Evolutionary conservation across 2,329 filamentous ascomycete genomes (phyloP), one percentile per base, ranked within the genome.

Genomic region (Aulographum hederae): DNA sequence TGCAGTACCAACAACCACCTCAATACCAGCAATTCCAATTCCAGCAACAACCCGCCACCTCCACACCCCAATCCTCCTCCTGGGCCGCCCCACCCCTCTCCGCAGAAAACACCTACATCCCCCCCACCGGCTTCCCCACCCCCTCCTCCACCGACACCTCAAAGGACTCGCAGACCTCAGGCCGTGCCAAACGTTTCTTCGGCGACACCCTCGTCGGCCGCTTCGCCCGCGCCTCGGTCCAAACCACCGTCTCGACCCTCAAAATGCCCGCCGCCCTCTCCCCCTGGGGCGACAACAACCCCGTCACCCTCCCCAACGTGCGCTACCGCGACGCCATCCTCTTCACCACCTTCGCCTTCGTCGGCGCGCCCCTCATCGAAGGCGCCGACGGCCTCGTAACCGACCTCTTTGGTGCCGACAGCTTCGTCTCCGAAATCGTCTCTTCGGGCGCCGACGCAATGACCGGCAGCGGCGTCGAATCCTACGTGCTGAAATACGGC

Each of bases 221-320:
- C 10, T 42, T 53, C 25, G 50, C 46, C 6, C 45, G 51, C 25
- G 46, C 48, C 2, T 47, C 44, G 3, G 47, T 52, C 10, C 41
- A 47, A 29, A 52, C 49, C 3, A 46, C 41, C 8, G 47, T 48
- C 2, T 46, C 48, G 1, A 43, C 49, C 11, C 28, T 50, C 25
- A 51, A 51, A 28, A 48, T 52, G 43, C 46, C 48, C 11, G 39
- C 43, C 4, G 37, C 43, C 0, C 39, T 54, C 2, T 49, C 45
- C 8, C 51, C 51, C 3, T 54, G 50, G 50, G 51, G 51, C 19
- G 51, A 53, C 37, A 54, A 54, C 37, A 54, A 53, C 32, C 49
- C 51, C 3, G 50, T 54, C 13, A 53, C 50, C 1, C 42, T 53
- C 4, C 51, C 51, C 28, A 54, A 54, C 35, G 48, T 54, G 2